Evolutionary conservation across 2,329 filamentous ascomycete species (phyloP).

Genomic region (Westerdykella sp.): DNA sequence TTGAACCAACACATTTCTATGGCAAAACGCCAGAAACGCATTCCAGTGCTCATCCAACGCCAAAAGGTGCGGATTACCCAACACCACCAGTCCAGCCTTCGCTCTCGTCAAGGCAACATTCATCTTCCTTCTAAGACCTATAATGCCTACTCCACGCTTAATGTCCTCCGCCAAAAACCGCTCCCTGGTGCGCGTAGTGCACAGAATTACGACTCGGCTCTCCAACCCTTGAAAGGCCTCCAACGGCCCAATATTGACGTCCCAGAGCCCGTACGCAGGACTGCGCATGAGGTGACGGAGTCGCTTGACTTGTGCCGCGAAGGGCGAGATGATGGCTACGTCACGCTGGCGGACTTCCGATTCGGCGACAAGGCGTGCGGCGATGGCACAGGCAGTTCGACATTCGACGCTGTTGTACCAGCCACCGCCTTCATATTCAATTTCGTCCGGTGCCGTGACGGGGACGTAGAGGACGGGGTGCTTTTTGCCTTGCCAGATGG

Average conservation of each 20-base stretch:
- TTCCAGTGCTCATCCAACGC: constrained; percentile 35
- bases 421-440: constrained; percentile 38
- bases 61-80: constrained; percentile 38
- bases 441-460: constrained; percentile 35
- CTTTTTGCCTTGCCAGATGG: constrained; percentile 34
- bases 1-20: constrained; percentile 33
- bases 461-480: constrained; percentile 42
- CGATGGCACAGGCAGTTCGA: constrained; percentile 25
- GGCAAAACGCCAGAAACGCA: constrained; percentile 35
- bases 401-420: constrained; percentile 34
- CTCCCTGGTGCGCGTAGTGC: constrained; percentile 37
- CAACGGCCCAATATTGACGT: constrained; percentile 42
- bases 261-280: constrained; percentile 20
- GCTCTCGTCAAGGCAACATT: constrained; percentile 44
- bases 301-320: constrained; percentile 40
- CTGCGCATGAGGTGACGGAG: constrained; percentile 36
- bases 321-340: constrained; percentile 43
- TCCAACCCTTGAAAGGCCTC: constrained; percentile 45
- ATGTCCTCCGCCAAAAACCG: constrained; percentile 31
- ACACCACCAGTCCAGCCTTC: constrained; percentile 39
- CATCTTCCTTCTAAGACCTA: constrained; percentile 36
- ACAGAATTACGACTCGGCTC: constrained; percentile 40
- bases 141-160: constrained; percentile 30
- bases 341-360: constrained; percentile 27
- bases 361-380: constrained; percentile 20